Evolutionary conservation across 352 stramenopile genomes (phyloP), one percentile per base, ranked within the genome.

Genomic region (Pythium oligandrum): DNA sequence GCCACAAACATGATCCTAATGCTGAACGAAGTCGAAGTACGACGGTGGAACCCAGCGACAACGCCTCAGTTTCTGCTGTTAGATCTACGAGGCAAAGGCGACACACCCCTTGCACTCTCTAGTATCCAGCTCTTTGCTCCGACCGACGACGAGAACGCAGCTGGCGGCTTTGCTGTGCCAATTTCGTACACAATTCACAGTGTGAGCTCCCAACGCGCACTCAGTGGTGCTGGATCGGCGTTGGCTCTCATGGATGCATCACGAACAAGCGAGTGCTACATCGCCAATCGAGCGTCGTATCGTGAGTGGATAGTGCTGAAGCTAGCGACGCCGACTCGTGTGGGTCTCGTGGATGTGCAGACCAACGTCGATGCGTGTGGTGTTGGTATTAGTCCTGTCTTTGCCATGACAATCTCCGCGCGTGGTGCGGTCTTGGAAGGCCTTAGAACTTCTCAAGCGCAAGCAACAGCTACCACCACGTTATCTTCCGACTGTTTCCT

Each of bases 281-380:
- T 83, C 3, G 64, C 68, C 4, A 54, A 50, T 5, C 44, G 39
- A 3, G 36, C 73, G 0, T 79, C 76, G 0, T 78, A 68, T 26
- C 78, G 83, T 31, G 81, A 92, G 50, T 92, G 78, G 78, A 53
- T 92, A 2, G 64, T 92, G 9, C 47, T 92, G 8, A 75, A 84
- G 42, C 62, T 92, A 3, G n/a, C 11, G 9, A 42, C 46, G 4
- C 75, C 66, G 7, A 71, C 71, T 39, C 44, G 49, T 6, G 54
- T 92, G 8, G 75, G 77, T 7, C 64, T 83, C 9, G 59, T 92
- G 6, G 77, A 88, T 9, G 40, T 92, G 4, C 63, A 78, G 35
- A 57, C 63, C 1, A 61, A 69, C 33, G 59, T 84, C 8, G 52
- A 55, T 2, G 61, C 62, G 6, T 92, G 81, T 43, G 70, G 59